These are phyloP conservation scores for Globisporangium nagaii DNA, from an alignment of 352 stramenopile species.

Conservation along the genomic window DNA sequence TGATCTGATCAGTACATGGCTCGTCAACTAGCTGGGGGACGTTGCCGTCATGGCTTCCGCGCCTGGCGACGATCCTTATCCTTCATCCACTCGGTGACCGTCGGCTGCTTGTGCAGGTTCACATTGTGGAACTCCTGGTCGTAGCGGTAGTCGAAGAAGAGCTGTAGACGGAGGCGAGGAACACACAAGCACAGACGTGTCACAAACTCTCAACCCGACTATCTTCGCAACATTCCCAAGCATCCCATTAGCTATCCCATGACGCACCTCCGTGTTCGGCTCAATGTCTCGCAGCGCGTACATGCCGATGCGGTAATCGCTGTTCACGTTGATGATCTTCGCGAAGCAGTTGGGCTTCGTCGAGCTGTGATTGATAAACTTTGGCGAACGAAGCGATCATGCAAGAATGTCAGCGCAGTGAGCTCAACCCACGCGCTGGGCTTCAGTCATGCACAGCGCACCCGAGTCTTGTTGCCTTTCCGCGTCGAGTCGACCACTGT, in stretches of 20 bases:
- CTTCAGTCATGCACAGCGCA: no score
- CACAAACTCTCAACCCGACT: no score
- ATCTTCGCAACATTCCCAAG: no score
- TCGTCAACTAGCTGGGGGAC: no score
- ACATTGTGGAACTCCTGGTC: slow-evolving; percentile 63
- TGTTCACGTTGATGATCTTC: slow-evolving; percentile 90
- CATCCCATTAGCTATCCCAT: no score
- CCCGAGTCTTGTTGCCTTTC: slow-evolving; percentile 93
- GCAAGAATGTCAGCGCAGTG: neutral
- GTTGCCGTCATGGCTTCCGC: no score
- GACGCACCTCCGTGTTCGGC: slow-evolving; percentile 71
- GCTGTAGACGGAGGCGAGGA: slow-evolving; percentile 39
- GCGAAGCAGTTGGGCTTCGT: slow-evolving; percentile 83
- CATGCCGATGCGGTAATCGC: slow-evolving; percentile 90
- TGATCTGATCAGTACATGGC: no score
- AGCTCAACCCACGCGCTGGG: neutral
- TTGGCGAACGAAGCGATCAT: neutral
- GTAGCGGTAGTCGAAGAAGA: slow-evolving; percentile 86
- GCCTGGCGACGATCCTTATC: slow-evolving; percentile 7
- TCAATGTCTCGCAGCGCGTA: slow-evolving; percentile 89
- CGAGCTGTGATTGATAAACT: slow-evolving; percentile 89
- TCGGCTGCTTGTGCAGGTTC: slow-evolving; percentile 56
- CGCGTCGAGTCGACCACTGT: slow-evolving; percentile 90
- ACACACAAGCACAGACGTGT: no score
- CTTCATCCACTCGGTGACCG: slow-evolving; percentile 67